Conservation (phyloP, 495 filamentous ascomycete species). For the Aspergillus carlsbadensis region DNA sequence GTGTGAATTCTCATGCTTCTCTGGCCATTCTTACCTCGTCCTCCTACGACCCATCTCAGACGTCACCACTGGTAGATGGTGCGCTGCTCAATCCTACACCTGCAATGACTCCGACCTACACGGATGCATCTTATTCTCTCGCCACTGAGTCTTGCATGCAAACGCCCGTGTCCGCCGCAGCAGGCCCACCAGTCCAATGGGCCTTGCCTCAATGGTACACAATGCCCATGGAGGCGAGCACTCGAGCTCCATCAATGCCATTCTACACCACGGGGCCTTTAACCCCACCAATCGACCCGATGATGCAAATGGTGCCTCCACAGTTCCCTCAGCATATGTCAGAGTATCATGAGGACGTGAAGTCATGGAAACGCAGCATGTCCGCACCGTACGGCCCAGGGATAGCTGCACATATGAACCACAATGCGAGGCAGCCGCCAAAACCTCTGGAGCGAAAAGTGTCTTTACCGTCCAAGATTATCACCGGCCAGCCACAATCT, state of each 20-base stretch:
- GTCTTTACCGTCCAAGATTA: constrained; percentile 13
- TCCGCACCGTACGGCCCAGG: constrained; percentile 32
- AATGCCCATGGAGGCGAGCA: constrained; percentile 32
- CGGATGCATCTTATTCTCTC: constrained; percentile 17
- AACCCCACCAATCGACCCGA: constrained; percentile 24
- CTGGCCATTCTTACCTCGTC: constrained; percentile 23
- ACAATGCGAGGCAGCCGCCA: constrained; percentile 24
- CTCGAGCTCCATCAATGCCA: constrained; percentile 25
- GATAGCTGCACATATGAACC: constrained; percentile 24
- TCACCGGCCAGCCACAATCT: constrained; percentile 14
- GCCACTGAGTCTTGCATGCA: constrained; percentile 16
- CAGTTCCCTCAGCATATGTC: constrained; percentile 21
- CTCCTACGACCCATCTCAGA: constrained; percentile 31
- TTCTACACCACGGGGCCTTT: constrained; percentile 30
- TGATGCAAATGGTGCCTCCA: constrained; percentile 25
- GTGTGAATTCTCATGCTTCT: constrained; percentile 19
- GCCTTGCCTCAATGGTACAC: constrained; percentile 35
- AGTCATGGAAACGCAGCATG: constrained; percentile 36
- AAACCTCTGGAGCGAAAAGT: constrained; percentile 23
- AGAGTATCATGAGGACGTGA: constrained; percentile 24
- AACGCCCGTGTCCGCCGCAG: constrained; percentile 19
- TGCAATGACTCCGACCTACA: constrained; percentile 14
- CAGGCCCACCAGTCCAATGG: constrained; percentile 25
- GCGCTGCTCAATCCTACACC: constrained; percentile 19
- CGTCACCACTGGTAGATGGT: constrained; percentile 28